Evolutionary conservation across 495 filamentous ascomycete genomes (phyloP), one percentile per base, ranked within the genome.

Genomic region (Penicillium macrosclerotiorum): DNA sequence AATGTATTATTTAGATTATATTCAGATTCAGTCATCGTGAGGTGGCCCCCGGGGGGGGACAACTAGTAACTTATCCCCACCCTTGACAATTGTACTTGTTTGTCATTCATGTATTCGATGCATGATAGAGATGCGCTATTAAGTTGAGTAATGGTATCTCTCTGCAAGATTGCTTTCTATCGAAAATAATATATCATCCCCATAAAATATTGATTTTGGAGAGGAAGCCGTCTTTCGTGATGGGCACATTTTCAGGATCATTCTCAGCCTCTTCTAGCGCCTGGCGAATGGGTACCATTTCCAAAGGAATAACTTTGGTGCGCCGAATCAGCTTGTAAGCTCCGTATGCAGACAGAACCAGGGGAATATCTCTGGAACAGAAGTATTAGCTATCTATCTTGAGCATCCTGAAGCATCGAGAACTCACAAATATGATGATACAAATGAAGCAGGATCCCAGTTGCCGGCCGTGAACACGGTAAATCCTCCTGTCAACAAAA

Each of bases 401-500:
- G 8, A 5, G 33, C 8, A 19, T 12, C 6, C 4, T 3, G 12
- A 18, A 19, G 7, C 9, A 3, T 4, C 22, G 6, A 40, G 16
- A 1, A 59, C 63, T 45, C 43, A 69, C 65, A 76, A 24, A 49
- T 70, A 70, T 0, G 62, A 61, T 4, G 64, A 70, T 7, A 70
- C 57, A 33, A 70, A 70, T 1, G 42, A 44, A 11, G 62, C 55
- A 2, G 64, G 49, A 11, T 56, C 51, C 66, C 66, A 70, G 26
- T 61, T 66, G 22, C 66, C 64, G n/a, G 45, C 33, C 0, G 66
- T 70, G 30, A 85, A 85, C n/a, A 83, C 81, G 7, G 66, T 58
- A 46, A 84, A 85, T 5, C 82, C 82, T 45, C 80, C 84, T 25
- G 82, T 74, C 5, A 85, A 51, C 3, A 73, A 66, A 25, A 84